A percentile compares a stretch with the other conserved stretches of the same genome.
Evolutionary conservation across 139 green algal species (phyloP).

Genomic region (Coccomyxa sp.): DNA sequence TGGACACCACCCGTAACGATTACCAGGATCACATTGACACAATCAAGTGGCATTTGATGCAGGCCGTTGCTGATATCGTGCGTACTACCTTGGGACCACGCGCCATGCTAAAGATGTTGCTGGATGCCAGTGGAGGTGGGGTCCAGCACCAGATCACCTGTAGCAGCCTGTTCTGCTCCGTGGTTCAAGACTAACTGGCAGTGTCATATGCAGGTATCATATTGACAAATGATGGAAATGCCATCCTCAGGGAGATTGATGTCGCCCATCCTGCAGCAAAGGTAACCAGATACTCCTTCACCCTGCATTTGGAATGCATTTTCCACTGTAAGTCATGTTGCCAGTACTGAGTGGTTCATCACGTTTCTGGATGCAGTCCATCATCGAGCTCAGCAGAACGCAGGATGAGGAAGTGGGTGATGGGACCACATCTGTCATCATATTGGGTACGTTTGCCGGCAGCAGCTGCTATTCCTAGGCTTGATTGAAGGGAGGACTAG

Average conservation of each 20-base stretch:
- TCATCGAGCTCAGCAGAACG: constrained; percentile 97
- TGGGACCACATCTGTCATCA: constrained; percentile 99
- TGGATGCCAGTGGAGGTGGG: constrained; percentile 90
- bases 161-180: background rate
- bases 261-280: constrained; percentile 96
- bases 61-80: constrained; percentile 97
- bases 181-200: background rate
- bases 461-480: background rate
- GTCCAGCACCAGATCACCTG: background rate
- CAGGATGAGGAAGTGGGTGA: constrained; percentile 99
- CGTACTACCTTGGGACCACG: constrained; percentile 93
- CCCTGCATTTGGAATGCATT: background rate
- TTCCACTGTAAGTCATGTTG: background rate
- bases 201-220: constrained; percentile 77
- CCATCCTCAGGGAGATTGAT: constrained; percentile 97
- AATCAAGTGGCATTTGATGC: background rate
- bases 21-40: too few relatives aligned
- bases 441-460: constrained; percentile 59
- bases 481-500: background rate
- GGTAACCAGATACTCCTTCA: constrained; percentile 28
- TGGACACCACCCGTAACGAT: background rate
- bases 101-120: constrained; percentile 99
- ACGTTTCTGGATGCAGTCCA: constrained; percentile 57
- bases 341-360: background rate
- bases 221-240: constrained; percentile 98